A percentile compares a stretch with the other conserved stretches of the same genome.
These are phyloP conservation scores for Dalbergia oliveri DNA, from an alignment of 306 rosid species.

Conservation along the genomic window DNA sequence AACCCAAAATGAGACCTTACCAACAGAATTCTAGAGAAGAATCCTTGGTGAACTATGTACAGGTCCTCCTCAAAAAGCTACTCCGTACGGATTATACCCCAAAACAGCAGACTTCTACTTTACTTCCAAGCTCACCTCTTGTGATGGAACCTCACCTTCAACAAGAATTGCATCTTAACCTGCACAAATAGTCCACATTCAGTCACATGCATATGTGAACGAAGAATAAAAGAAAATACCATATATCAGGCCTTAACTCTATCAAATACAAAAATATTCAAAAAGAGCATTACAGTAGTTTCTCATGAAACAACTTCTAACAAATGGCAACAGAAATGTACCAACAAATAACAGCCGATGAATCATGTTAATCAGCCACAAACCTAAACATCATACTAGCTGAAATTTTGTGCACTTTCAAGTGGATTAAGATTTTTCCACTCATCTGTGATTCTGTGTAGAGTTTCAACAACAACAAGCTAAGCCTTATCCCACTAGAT, in stretches of 20 bases:
- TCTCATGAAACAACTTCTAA: slow-evolving; percentile 7
- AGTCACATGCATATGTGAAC: slow-evolving; percentile 19
- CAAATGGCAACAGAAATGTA: neutral
- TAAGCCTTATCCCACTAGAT: no score
- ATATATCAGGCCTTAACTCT: slow-evolving; percentile 5
- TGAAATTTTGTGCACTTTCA: neutral
- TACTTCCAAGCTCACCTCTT: slow-evolving; percentile 62
- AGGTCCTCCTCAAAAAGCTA: slow-evolving; percentile 46
- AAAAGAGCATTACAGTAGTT: neutral
- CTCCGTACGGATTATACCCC: slow-evolving; percentile 35
- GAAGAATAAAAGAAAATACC: neutral
- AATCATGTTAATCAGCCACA: slow-evolving; percentile 29
- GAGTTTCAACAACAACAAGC: no score
- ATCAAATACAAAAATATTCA: neutral
- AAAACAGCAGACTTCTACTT: slow-evolving; percentile 43
- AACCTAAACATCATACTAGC: slow-evolving; percentile 2
- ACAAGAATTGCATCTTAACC: slow-evolving; percentile 94
- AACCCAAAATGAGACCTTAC: slow-evolving; percentile 74
- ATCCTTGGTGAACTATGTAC: slow-evolving; percentile 37
- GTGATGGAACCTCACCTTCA: slow-evolving; percentile 93
- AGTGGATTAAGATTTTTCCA: no score
- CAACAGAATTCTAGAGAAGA: slow-evolving; percentile 30
- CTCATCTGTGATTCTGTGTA: no score
- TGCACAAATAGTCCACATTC: slow-evolving; percentile 49
- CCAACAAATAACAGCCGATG: slow-evolving; percentile 10